Base-by-base conservation (phyloP, 164 flowering plant species). In the Stephania yunnanensis region DNA sequence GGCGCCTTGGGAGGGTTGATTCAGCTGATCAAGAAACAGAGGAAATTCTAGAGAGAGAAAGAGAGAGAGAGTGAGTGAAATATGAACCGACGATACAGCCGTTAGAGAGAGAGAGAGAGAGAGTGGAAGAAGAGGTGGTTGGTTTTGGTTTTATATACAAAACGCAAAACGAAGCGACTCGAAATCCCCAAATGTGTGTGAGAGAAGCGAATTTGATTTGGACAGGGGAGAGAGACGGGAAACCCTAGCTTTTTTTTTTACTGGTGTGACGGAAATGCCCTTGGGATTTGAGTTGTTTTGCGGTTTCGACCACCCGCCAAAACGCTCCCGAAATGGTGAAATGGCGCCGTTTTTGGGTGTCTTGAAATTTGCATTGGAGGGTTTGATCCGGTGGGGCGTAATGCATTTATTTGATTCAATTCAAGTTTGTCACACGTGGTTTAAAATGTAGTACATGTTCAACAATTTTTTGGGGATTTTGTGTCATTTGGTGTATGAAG, bases 201-300 rank as follows among this genome's bases (percentile, higher is more conserved):
- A 58, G 20, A 58, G 17, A 55, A 2, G 15, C 11, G 17, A 5
- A 1, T 36, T 36, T 36, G 3, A 36, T 50, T 10, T 50, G 13
- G 44, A 7, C 31, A 15, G 64, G 42, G 0, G 42, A 10, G 7
- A 45, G 30, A 67, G 22, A 71, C 77, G 25, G 68, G 46, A 74
- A 78, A 74, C 77, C 77, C 75, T 66, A 74, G 74, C 69, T 29
- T 15, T 50, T 0, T 12, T 31, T 11, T 31, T 45, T 10, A 4
- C 25, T 36, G 42, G 17, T 65, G 68, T 71, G 74, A 75, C 81
- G 10, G 44, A 19, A 78, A 0, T 70, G 44, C 63, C 81, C 77
- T 29, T 71, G 1, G 36, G 36, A 19, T 12, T 48, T 31, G 22
- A 25, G 52, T 73, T 44, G 64, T 77, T 53, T 53, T 20, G 17